Evolutionary conservation across 1,139 yeast genomes (phyloP).

Genomic region (Debaryomyces coudertii): DNA sequence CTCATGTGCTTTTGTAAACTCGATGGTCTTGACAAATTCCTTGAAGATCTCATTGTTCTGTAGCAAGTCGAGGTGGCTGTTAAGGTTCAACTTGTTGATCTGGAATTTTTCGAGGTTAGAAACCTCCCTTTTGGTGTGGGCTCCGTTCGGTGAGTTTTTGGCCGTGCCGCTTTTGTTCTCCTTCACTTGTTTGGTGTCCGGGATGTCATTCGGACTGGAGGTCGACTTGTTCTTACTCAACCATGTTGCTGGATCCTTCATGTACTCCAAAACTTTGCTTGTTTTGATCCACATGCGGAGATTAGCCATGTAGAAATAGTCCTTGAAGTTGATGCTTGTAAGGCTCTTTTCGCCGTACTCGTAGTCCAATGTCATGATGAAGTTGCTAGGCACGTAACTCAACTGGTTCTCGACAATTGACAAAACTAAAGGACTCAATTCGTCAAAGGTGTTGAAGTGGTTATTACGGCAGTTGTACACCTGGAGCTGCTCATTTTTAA

Average conservation of each 20-base stretch:
- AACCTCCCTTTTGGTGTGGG: conserved; percentile 20
- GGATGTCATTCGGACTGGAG: too few relatives aligned
- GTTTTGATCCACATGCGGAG: conserved; percentile 39
- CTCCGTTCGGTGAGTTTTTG: background rate
- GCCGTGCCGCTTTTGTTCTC: background rate
- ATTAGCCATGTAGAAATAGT: conserved; percentile 33
- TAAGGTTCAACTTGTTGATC: conserved; percentile 24
- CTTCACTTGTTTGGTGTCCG: conserved; percentile 3
- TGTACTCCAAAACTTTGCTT: conserved; percentile 29
- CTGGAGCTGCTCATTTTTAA: conserved; percentile 31
- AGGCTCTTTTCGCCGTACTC: conserved; percentile 35
- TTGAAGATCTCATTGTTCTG: conserved; percentile 28
- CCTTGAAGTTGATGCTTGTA: conserved; percentile 28
- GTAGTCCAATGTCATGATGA: conserved; percentile 27
- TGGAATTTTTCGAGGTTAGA: conserved; percentile 25
- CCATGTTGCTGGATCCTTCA: conserved; percentile 30
- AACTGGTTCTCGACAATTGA: conserved; percentile 39
- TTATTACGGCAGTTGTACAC: conserved; percentile 49
- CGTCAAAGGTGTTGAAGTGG: conserved; percentile 39
- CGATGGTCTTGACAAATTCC: conserved; percentile 27
- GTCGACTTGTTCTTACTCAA: conserved; percentile 16
- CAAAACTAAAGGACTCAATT: conserved; percentile 34
- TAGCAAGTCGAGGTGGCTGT: conserved; percentile 35
- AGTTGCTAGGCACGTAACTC: conserved; percentile 38
- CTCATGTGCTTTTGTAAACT: conserved; percentile 33